A percentile compares a stretch with the other conserved stretches of the same genome.
Evolutionary conservation across 441 rosid species (phyloP).

Genomic region (Croton laevigatus): DNA sequence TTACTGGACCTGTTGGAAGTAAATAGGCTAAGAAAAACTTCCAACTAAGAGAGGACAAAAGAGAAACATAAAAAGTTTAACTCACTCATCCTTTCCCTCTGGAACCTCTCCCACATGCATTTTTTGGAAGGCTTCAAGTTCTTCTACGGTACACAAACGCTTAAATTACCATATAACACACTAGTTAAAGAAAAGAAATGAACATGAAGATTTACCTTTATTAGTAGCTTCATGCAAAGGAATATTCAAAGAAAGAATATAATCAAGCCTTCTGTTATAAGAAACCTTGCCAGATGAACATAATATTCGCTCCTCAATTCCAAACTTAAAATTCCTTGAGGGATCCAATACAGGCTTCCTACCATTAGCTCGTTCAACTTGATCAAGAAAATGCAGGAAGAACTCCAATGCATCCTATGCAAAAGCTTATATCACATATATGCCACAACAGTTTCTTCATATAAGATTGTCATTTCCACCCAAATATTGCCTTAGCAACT

Average conservation of each 20-base stretch:
- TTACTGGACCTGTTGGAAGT: conserved; percentile 53
- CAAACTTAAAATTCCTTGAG: conserved; percentile 87
- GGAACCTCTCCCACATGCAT: conserved; percentile 55
- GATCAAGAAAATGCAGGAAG: conserved; percentile 87
- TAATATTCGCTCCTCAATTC: conserved; percentile 84
- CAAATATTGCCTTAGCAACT: too few relatives aligned
- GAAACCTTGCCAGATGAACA: conserved; percentile 95
- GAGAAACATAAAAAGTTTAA: conserved; percentile 9
- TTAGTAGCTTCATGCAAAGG: conserved; percentile 85
- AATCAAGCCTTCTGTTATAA: conserved; percentile 80
- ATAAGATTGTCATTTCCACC: too few relatives aligned
- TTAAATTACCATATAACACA: conserved; percentile 17
- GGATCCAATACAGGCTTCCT: conserved; percentile 68
- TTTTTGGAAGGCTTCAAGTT: conserved; percentile 62
- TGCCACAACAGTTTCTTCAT: neutral
- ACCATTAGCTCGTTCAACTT: conserved; percentile 75
- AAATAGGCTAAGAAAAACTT: conserved; percentile 26
- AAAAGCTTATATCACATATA: conserved; percentile 21
- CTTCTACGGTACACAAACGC: conserved; percentile 51
- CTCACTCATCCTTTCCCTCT: conserved; percentile 80
- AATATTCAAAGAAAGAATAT: conserved; percentile 88
- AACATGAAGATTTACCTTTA: conserved; percentile 45
- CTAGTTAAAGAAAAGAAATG: neutral
- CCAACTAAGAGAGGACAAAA: conserved; percentile 10
- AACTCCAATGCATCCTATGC: conserved; percentile 95